Evolutionary conservation across 257 asterid species (phyloP), one percentile per base, ranked within the genome.

Genomic region (Gardenia jasminoides): DNA sequence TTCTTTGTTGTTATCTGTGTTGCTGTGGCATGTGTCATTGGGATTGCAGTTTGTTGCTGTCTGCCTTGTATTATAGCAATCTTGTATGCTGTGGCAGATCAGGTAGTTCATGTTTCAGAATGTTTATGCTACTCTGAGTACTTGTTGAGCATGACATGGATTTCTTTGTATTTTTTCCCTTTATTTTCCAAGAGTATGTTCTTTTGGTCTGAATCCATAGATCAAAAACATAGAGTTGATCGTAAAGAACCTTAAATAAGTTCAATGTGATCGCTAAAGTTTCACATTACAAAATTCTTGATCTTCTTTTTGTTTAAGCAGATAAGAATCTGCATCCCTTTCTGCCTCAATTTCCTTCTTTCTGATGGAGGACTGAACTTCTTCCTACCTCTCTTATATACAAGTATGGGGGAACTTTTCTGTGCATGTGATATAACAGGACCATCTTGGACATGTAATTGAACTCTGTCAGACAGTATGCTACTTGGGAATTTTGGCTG

Each of bases 31-130:
- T 92, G 99, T 81, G 80, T 92, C 66, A 87, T 96, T 64, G 99
- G 99, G 80, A 88, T 96, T 76, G 99, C 99, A 82, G 98, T 96
- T 82, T 96, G 99, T 90, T 96, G 97, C 93, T 96, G 99, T 80
- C 88, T 96, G 61, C 99, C 99, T 12, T 96, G 99, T 81, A 96
- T 96, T 54, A 93, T 96, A 78, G 99, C 98, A 41, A 85, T 96
- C 80, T 88, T 96, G 83, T 93, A 93, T 84, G 98, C 98, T 20
- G 97, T 96, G 75, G 97, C 97, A 24, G 99, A 96, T 76, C 98
- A 96, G 99, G 99, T 96, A 83, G 70, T 72, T 79, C 62, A 43
- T 64, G 10, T 33, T 46, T 30, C 62, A 31, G 33, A 47, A 67
- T 46, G 46, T 71, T 62, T 68, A 58, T 70, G 22, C 41, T 28